Evolutionary conservation across 176 grass and related monocot genomes (phyloP).

Genomic region (Puya raimondii): DNA sequence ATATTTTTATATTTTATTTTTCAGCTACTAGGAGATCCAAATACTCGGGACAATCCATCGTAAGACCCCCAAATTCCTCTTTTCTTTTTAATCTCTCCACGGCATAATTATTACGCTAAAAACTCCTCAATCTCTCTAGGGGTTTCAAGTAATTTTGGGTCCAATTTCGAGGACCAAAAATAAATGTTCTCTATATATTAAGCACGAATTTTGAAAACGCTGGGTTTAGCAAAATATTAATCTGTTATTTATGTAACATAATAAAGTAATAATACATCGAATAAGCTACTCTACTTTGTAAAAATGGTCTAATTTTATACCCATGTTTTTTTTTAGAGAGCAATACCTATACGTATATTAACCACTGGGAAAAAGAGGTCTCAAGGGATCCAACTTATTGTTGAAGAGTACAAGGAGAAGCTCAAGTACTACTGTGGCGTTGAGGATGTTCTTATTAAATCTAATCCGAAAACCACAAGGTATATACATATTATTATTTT

Average conservation of each 20-base stretch:
- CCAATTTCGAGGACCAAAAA: background rate
- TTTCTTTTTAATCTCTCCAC: background rate
- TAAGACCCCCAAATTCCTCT: slow-evolving; percentile 6
- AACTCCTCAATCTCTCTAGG: background rate
- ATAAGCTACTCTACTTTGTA: background rate
- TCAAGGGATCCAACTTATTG: slow-evolving; percentile 55
- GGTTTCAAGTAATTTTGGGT: background rate
- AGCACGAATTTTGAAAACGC: too few species aligned
- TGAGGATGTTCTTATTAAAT: slow-evolving; percentile 55
- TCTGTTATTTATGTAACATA: background rate
- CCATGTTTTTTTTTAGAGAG: slow-evolving; percentile 33
- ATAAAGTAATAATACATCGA: background rate
- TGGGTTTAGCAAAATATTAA: too few species aligned
- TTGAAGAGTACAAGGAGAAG: slow-evolving; percentile 83
- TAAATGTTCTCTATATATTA: background rate
- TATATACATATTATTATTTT: slow-evolving; percentile 11
- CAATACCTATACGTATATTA: slow-evolving; percentile 65
- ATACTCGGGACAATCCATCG: slow-evolving; percentile 72
- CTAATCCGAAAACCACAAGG: slow-evolving; percentile 80
- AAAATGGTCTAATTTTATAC: background rate
- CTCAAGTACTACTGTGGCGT: slow-evolving; percentile 61
- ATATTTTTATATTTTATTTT: slow-evolving; percentile 8
- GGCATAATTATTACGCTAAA: background rate
- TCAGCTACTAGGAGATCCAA: slow-evolving; percentile 48
- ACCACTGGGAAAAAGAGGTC: slow-evolving; percentile 87